These are phyloP conservation scores for Cucurbitaria berberidis DNA, from an alignment of 2,329 filamentous ascomycete species.

Conservation along the genomic window DNA sequence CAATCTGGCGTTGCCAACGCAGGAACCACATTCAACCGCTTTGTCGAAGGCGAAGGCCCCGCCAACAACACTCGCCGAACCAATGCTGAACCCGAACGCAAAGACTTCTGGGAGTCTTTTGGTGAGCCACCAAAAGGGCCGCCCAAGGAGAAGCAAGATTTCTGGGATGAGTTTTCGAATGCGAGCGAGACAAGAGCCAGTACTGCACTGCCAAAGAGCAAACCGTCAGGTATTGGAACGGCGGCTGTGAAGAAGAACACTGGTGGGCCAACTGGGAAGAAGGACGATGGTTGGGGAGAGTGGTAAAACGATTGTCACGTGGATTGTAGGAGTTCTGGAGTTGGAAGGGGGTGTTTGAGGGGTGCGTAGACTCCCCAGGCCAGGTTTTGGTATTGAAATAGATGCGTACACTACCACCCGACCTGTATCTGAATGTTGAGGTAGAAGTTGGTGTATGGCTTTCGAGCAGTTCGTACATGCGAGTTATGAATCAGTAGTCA, in stretches of 20 bases:
- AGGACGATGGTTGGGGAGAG: constrained; percentile 65
- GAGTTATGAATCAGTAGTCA: too few relatives aligned
- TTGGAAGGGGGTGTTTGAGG: not conserved
- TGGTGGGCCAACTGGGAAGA: constrained; percentile 45
- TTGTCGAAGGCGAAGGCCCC: constrained; percentile 79
- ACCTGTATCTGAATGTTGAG: too few relatives aligned
- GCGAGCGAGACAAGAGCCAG: constrained; percentile 32
- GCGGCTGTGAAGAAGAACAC: constrained; percentile 64
- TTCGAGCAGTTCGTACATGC: too few relatives aligned
- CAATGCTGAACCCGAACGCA: constrained; percentile 65
- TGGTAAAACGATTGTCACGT: constrained; percentile 46
- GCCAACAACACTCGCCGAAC: constrained; percentile 10
- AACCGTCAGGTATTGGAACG: constrained; percentile 64
- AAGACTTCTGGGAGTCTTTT: constrained; percentile 66
- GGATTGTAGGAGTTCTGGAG: not conserved
- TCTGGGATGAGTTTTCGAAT: constrained; percentile 57
- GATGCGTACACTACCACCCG: too few relatives aligned
- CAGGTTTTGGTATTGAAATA: not conserved
- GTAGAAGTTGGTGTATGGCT: too few relatives aligned
- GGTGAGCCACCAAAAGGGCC: constrained; percentile 65
- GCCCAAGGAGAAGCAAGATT: constrained; percentile 59
- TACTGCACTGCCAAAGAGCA: constrained; percentile 42
- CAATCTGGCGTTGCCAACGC: constrained; percentile 72
- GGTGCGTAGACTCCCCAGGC: not conserved
- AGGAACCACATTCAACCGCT: constrained; percentile 80